Evolutionary conservation across 2,329 filamentous ascomycete species (phyloP).

Genomic region (Acrocalymma vagum): DNA sequence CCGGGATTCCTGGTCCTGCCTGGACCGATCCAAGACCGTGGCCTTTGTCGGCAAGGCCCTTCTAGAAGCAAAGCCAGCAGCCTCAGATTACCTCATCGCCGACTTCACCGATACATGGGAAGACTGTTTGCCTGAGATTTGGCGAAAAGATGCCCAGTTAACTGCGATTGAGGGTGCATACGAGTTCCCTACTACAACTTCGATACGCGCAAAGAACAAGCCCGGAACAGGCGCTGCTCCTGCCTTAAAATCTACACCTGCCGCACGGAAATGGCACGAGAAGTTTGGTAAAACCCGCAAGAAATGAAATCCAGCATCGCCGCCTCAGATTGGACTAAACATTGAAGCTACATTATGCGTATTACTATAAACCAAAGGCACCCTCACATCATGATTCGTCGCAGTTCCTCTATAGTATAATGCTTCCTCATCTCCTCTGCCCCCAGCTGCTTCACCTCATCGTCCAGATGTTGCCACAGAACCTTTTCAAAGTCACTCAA

Average conservation of each 20-base stretch:
- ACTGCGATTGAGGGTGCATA: conserved; percentile 41
- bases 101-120: conserved; percentile 48
- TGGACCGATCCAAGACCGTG: conserved; percentile 42
- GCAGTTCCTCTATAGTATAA: background rate
- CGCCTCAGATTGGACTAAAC: conserved; percentile 5
- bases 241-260: conserved; percentile 28
- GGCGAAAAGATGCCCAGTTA: conserved; percentile 44
- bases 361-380: background rate
- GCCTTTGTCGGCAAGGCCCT: conserved; percentile 40
- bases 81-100: conserved; percentile 35
- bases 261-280: conserved; percentile 50
- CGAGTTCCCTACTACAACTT: conserved; percentile 41
- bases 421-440: conserved; percentile 81
- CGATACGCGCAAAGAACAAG: conserved; percentile 35
- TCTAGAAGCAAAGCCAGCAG: conserved; percentile 35
- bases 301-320: conserved; percentile 25
- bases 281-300: conserved; percentile 46
- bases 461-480: conserved; percentile 83
- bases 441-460: conserved; percentile 79
- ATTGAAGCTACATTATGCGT: conserved; percentile 5
- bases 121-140: conserved; percentile 47
- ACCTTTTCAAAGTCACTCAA: conserved; percentile 83
- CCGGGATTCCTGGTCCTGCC: conserved; percentile 41
- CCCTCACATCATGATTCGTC: conserved; percentile 72
- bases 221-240: conserved; percentile 9